A percentile compares a stretch with the other conserved stretches of the same genome.
phyloP scores from a whole-genome alignment of 75 land plant genomes.

The Pseudotsuga menziesii region DNA sequence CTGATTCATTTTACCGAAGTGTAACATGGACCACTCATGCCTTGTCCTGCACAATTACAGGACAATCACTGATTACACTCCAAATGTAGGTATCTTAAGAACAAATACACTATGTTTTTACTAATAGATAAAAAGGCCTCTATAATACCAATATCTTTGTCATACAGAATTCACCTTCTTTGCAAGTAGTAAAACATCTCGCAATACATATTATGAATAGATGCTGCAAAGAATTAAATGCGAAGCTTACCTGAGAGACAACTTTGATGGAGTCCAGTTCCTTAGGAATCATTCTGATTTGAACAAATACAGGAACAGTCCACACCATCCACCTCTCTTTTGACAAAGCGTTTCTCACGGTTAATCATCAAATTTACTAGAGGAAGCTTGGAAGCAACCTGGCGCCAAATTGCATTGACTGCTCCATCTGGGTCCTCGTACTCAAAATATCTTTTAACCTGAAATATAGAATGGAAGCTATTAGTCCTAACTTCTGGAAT shows the following conservation, averaged over 20 bases:
- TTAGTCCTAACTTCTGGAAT: background rate
- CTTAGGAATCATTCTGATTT: constrained; percentile 8
- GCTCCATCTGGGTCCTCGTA: constrained; percentile 73
- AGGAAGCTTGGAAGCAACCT: constrained; percentile 62
- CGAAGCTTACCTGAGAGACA: background rate
- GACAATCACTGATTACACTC: background rate
- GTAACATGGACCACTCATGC: background rate
- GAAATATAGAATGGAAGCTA: background rate
- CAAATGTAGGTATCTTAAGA: background rate
- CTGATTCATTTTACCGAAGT: background rate
- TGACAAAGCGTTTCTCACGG: constrained; percentile 62
- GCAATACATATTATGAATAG: background rate
- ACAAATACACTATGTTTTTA: background rate
- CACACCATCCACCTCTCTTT: constrained; percentile 15
- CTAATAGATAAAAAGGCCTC: background rate
- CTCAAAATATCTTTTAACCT: constrained; percentile 72
- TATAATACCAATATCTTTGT: background rate
- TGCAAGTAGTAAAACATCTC: background rate
- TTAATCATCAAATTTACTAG: constrained; percentile 68
- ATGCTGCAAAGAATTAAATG: background rate
- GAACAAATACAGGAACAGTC: constrained; percentile 61
- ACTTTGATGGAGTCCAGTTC: background rate
- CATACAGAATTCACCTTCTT: background rate
- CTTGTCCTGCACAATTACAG: background rate
- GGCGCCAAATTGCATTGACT: constrained; percentile 72